Evolutionary conservation across 2,329 filamentous ascomycete species (phyloP).

Genomic region (Mycosphaerelloides madeirae): DNA sequence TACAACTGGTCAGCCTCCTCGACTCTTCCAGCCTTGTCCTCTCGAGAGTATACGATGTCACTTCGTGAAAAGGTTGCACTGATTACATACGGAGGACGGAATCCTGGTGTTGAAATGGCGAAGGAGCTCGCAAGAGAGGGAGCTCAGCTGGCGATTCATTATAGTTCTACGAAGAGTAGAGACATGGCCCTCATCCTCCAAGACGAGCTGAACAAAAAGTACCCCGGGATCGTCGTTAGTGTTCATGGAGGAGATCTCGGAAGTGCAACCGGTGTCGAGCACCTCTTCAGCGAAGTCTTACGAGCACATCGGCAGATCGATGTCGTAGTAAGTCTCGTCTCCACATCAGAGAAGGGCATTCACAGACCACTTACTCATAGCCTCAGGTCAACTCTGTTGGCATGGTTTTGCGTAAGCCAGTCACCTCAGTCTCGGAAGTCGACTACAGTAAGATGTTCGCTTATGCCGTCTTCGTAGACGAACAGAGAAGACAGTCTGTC

Average conservation of each 20-base stretch:
- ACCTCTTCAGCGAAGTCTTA: constrained; percentile 38
- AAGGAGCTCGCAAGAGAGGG: constrained; percentile 35
- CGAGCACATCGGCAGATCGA: constrained; percentile 43
- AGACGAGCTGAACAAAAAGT: constrained; percentile 27
- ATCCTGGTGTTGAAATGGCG: constrained; percentile 40
- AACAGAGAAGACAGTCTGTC: constrained; percentile 1
- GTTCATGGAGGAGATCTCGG: constrained; percentile 45
- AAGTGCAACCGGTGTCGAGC: constrained; percentile 36
- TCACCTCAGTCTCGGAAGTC: constrained; percentile 40
- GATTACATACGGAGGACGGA: constrained; percentile 42
- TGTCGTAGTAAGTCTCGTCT: constrained; percentile 36
- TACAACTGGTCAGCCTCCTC: too few species aligned
- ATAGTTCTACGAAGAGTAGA: constrained; percentile 40
- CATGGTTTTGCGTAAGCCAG: constrained; percentile 47
- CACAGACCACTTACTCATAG: too few species aligned
- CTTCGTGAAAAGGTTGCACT: constrained; percentile 40
- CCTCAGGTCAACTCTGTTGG: constrained; percentile 40
- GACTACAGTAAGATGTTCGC: constrained; percentile 49
- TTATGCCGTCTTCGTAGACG: constrained; percentile 3
- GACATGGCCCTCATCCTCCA: constrained; percentile 35
- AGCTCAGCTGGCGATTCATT: constrained; percentile 39
- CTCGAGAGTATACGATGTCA: constrained; percentile 26
- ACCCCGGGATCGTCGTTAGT: constrained; percentile 20
- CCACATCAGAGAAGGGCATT: too few species aligned
- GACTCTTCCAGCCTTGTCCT: too few species aligned